These are phyloP conservation scores for Alternaria sp. DNA, from an alignment of 2,329 filamentous ascomycete species.

Conservation along the genomic window DNA sequence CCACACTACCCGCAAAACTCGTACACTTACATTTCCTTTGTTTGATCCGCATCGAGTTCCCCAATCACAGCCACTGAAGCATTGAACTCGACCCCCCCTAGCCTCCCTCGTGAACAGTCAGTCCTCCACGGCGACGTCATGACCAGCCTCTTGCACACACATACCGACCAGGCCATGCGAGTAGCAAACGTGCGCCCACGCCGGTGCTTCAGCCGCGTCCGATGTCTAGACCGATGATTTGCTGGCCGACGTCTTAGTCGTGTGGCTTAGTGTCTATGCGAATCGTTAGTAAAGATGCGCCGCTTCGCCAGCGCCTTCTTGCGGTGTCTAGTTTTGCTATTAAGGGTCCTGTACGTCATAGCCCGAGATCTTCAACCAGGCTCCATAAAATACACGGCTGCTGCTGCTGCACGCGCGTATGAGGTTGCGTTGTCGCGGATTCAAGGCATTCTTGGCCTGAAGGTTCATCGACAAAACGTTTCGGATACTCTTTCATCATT, in stretches of 20 bases:
- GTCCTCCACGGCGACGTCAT: conserved; percentile 11
- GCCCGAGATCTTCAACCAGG: conserved; percentile 18
- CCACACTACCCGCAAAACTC: conserved; percentile 2
- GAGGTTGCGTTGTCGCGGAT: conserved; percentile 21
- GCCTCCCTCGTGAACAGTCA: not conserved
- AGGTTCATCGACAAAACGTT: conserved; percentile 5
- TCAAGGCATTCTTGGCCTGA: conserved; percentile 3
- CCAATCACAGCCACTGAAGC: conserved; percentile 8
- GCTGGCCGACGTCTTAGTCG: conserved; percentile 1
- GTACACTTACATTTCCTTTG: not conserved
- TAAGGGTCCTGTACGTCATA: conserved; percentile 37
- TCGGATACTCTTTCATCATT: conserved; percentile 7
- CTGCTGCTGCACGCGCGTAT: conserved; percentile 36
- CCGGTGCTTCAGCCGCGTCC: conserved; percentile 16
- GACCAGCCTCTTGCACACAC: conserved; percentile 19
- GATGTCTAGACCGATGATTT: conserved; percentile 18
- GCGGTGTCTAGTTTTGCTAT: conserved; percentile 10
- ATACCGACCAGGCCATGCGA: conserved; percentile 14
- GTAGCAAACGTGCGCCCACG: conserved; percentile 13
- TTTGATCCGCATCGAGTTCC: conserved; percentile 1
- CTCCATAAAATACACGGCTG: conserved; percentile 37
- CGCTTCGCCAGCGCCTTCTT: conserved; percentile 14
- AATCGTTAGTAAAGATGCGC: conserved; percentile 18
- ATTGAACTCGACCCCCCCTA: not conserved
- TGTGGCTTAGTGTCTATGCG: conserved; percentile 25